Conservation (phyloP, 768 basidiomycete species). For the Rhodotorula babjevae region DNA sequence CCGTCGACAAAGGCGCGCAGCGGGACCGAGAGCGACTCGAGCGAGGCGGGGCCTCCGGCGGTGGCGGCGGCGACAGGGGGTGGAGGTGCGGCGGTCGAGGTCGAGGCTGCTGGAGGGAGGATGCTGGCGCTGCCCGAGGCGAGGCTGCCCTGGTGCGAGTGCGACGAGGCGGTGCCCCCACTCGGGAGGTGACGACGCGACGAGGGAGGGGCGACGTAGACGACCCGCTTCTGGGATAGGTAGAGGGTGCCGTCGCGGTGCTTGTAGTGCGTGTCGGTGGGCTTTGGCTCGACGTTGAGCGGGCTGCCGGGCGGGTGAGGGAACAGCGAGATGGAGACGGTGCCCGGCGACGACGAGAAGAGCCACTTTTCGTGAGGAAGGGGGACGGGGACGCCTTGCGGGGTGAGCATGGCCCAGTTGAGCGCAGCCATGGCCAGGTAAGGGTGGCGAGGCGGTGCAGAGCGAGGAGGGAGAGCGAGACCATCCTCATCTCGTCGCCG, state of each 20-base stretch:
- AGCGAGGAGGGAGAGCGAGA: neutral
- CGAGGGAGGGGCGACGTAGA: conserved; percentile 14
- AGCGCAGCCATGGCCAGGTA: conserved; percentile 7
- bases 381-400: conserved; percentile 2
- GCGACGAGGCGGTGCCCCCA: neutral
- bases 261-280: neutral
- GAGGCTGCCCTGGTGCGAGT: neutral
- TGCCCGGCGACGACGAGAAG: neutral
- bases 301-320: conserved; percentile 1
- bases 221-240: conserved; percentile 24
- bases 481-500: no score
- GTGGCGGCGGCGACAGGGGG: no score
- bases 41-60: neutral
- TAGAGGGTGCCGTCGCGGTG: conserved; percentile 1
- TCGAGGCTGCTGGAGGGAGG: neutral
- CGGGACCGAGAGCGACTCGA: conserved; percentile 19
- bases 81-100: neutral
- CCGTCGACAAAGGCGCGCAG: conserved; percentile 25
- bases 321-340: conserved; percentile 13
- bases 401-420: conserved; percentile 21
- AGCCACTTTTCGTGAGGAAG: conserved; percentile 23
- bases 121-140: conserved; percentile 8
- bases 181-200: neutral
- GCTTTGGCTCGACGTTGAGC: neutral
- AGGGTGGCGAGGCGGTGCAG: neutral